Conservation (phyloP, 2,329 filamentous ascomycete genomes). For the Cercospora zeae-maydis region DNA sequence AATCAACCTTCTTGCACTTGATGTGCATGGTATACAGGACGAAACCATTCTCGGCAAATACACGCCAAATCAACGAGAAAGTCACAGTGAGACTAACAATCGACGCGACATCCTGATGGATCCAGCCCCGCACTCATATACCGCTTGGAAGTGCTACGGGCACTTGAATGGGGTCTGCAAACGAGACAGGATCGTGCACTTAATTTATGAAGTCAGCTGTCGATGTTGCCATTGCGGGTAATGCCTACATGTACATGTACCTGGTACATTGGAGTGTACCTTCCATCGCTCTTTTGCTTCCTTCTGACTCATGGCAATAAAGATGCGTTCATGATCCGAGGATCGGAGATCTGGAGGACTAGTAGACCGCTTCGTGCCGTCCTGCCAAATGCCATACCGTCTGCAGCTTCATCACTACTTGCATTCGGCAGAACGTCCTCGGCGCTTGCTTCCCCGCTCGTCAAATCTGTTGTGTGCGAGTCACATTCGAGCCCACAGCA, state of each 20-base stretch:
- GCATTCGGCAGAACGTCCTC: background rate
- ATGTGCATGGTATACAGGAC: no score
- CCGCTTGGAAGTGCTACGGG: no score
- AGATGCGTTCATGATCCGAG: background rate
- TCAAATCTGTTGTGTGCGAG: background rate
- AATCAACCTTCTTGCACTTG: no score
- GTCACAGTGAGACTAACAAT: no score
- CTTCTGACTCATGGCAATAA: background rate
- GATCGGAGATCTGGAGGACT: background rate
- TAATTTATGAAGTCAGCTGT: no score
- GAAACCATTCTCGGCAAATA: no score
- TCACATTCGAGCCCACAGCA: background rate
- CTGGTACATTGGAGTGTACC: background rate
- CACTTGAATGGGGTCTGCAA: no score
- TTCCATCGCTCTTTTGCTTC: background rate
- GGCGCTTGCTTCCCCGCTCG: background rate
- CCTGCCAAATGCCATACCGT: background rate
- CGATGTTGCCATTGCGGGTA: background rate
- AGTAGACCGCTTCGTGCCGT: background rate
- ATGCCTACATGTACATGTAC: background rate
- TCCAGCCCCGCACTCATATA: no score
- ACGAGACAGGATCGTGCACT: no score
- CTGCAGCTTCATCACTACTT: background rate
- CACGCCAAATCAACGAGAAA: no score
- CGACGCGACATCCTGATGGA: no score